phyloP scores from a whole-genome alignment of 2,329 filamentous ascomycete species.

The Verticillium nubilum region DNA sequence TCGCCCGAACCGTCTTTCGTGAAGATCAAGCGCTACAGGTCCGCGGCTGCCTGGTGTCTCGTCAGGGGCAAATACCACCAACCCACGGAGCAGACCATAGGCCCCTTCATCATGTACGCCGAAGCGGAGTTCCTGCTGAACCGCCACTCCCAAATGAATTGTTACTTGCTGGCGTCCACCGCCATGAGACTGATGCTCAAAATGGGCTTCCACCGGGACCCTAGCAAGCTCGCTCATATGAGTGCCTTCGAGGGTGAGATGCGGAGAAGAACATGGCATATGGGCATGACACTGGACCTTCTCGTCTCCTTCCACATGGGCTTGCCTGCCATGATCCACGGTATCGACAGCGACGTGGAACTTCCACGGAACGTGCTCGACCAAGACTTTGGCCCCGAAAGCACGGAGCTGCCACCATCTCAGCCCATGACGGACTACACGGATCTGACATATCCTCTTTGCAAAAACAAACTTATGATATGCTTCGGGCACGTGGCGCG shows the following conservation, averaged over 20 bases:
- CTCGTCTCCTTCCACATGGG: slow-evolving; percentile 64
- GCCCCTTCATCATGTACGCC: slow-evolving; percentile 42
- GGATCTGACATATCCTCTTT: slow-evolving; percentile 47
- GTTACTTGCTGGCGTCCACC: slow-evolving; percentile 46
- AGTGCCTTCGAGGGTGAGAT: slow-evolving; percentile 49
- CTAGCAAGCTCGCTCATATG: slow-evolving; percentile 43
- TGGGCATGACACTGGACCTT: slow-evolving; percentile 54
- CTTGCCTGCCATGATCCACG: slow-evolving; percentile 59
- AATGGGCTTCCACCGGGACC: slow-evolving; percentile 54
- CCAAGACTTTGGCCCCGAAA: slow-evolving; percentile 56
- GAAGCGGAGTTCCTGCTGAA: slow-evolving; percentile 49
- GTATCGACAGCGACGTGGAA: slow-evolving; percentile 57
- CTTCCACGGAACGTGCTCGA: slow-evolving; percentile 59
- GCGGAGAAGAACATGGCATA: slow-evolving; percentile 47
- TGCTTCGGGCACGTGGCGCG: slow-evolving; percentile 45
- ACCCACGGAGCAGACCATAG: slow-evolving; percentile 41
- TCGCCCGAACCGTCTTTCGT: slow-evolving; percentile 33
- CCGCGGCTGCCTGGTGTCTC: slow-evolving; percentile 46
- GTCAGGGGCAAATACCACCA: slow-evolving; percentile 44
- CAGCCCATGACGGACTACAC: slow-evolving; percentile 57
- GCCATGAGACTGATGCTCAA: slow-evolving; percentile 50
- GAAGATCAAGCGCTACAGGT: slow-evolving; percentile 41
- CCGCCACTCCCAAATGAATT: slow-evolving; percentile 45
- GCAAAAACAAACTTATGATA: slow-evolving; percentile 41
- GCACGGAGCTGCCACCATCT: slow-evolving; percentile 46